Conservation (phyloP, 805 yeast genomes). For the Metschnikowia kunwiensis region DNA sequence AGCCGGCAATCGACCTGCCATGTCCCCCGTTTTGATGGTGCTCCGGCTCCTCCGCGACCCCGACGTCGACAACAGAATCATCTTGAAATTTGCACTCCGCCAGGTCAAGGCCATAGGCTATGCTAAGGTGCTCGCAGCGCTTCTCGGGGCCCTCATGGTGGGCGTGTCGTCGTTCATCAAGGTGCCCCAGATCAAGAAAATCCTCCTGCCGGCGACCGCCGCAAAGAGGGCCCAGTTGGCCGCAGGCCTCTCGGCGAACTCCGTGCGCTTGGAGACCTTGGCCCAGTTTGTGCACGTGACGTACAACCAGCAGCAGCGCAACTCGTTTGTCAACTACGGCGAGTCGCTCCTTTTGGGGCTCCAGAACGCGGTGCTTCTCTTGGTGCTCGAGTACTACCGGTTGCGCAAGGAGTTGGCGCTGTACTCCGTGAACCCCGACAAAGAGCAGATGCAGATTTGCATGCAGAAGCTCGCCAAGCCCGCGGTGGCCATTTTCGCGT, state of each 20-base stretch:
- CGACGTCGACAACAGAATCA: constrained; percentile 37
- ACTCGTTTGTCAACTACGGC: constrained; percentile 39
- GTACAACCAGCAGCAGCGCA: constrained; percentile 34
- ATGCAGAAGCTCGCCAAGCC: constrained; percentile 25
- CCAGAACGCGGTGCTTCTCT: constrained; percentile 37
- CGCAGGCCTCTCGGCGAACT: constrained; percentile 35
- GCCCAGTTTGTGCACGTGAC: constrained; percentile 38
- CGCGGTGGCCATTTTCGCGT: constrained; percentile 25
- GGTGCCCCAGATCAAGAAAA: constrained; percentile 40
- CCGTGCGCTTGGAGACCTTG: constrained; percentile 36
- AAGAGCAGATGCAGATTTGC: constrained; percentile 16
- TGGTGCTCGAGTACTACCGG: constrained; percentile 35
- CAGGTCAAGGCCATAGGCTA: constrained; percentile 35
- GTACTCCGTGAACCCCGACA: constrained; percentile 16
- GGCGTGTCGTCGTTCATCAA: constrained; percentile 38
- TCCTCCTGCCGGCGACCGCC: constrained; percentile 26
- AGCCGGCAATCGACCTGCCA: no score
- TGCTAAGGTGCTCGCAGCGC: constrained; percentile 31
- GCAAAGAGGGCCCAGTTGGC: constrained; percentile 30
- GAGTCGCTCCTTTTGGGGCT: constrained; percentile 38
- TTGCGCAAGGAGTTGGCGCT: constrained; percentile 21
- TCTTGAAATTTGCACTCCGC: constrained; percentile 35
- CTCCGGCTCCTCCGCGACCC: constrained; percentile 38
- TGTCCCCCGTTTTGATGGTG: constrained; percentile 16
- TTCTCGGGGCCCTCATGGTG: constrained; percentile 34